Evolutionary conservation across 108 stramenopile species (phyloP), one percentile per base, ranked within the genome.

Genomic region (Epithemia pelagica): DNA sequence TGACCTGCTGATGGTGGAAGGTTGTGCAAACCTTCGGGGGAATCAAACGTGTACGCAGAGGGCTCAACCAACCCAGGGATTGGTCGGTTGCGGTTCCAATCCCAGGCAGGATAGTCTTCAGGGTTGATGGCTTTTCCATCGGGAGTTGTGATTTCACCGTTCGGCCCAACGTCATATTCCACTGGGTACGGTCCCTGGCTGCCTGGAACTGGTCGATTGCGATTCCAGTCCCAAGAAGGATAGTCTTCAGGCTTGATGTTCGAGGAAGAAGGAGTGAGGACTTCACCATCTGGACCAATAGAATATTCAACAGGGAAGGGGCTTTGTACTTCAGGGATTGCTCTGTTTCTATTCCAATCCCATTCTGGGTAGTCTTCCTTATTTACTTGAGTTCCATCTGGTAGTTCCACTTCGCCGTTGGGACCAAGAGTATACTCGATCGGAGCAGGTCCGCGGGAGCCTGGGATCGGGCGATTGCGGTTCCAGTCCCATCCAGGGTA

Each of bases 321-420:
- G 54, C 53, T 24, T 20, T 55, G 27, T 24, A 28, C 53, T 54
- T 51, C 65, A 2, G 52, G 54, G 10, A 27, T 52, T n/a, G 65
- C 24, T 10, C 54, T 1, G 53, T 66, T 66, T 8, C 65, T n/a
- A 7, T 25, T 30, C 65, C 65, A 66, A 53, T 66, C 65, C 65
- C 65, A 66, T 22, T n/a, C 65, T 1, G 65, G 54, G 7, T 55
- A n/a, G 21, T 54, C 28, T 66, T 54, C 27, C 28, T 28, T 20
- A 23, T 24, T 52, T 60, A 21, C 19, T 26, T 5, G 64, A 2
- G 25, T 23, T 55, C 64, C 28, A 20, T 20, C 18, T 10, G 64
- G 64, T 22, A 61, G 20, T 27, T 7, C 7, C 26, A n/a, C 30
- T 31, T n/a, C 24, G 7, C 28, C 61, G 21, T 61, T 8, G 1